These are phyloP conservation scores for Volvox africanus DNA, from an alignment of 139 green algal species.

Conservation along the genomic window DNA sequence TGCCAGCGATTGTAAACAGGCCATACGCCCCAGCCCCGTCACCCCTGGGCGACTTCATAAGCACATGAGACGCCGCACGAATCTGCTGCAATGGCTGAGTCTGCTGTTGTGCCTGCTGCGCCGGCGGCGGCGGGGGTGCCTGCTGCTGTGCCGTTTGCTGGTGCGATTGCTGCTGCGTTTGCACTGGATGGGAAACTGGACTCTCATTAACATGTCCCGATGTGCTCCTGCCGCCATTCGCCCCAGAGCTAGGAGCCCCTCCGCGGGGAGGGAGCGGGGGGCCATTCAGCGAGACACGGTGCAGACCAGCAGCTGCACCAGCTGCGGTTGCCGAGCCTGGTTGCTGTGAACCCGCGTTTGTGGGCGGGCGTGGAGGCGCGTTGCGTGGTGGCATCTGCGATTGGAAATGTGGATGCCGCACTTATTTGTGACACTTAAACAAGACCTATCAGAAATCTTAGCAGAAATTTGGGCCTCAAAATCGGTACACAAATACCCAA, in stretches of 20 bases:
- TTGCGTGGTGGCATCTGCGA: neutral
- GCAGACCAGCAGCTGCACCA: neutral
- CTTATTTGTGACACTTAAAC: no score
- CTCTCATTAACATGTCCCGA: neutral
- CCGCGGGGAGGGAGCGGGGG: neutral
- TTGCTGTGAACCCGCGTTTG: neutral
- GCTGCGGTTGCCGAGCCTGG: neutral
- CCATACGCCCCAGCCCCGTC: neutral
- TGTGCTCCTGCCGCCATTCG: neutral
- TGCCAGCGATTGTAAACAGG: neutral
- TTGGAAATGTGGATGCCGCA: neutral
- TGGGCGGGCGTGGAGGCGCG: neutral
- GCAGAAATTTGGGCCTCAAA: no score
- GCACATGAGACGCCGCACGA: slow-evolving; percentile 13
- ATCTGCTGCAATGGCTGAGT: slow-evolving; percentile 10
- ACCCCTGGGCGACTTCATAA: neutral
- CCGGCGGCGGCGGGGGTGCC: neutral
- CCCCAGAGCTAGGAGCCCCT: neutral
- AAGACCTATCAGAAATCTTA: no score
- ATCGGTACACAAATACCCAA: neutral
- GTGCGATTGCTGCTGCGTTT: neutral
- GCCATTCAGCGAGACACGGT: neutral
- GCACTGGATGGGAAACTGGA: neutral
- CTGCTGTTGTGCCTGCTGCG: neutral
- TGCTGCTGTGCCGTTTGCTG: neutral